These are phyloP conservation scores for Saccharomycopsis guyanensis DNA, from an alignment of 805 yeast species.

Conservation along the genomic window DNA sequence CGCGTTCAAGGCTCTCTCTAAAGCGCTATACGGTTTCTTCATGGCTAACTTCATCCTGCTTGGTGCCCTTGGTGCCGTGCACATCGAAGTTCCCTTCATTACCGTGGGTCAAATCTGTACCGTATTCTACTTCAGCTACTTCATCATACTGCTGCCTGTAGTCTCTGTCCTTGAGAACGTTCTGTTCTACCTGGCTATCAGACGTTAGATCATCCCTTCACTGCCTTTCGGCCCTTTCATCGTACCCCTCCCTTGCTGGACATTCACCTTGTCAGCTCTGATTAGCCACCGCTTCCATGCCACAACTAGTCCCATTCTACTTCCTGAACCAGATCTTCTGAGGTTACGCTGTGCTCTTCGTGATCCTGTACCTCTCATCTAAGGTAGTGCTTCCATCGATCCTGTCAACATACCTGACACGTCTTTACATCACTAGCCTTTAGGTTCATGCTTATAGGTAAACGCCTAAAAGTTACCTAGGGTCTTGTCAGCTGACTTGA, in stretches of 20 bases:
- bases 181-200: conserved; percentile 21
- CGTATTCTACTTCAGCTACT: conserved; percentile 22
- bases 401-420: no score
- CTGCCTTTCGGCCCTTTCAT: no score
- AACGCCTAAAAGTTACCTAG: conserved; percentile 17
- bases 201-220: no score
- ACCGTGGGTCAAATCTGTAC: conserved; percentile 20
- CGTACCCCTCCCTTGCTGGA: no score
- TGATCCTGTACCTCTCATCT: conserved; percentile 20
- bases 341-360: conserved; percentile 19
- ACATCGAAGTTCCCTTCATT: conserved; percentile 23
- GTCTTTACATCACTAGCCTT: no score
- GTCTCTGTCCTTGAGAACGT: conserved; percentile 23
- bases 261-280: no score
- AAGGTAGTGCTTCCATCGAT: conserved; percentile 17
- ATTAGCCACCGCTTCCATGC: no score
- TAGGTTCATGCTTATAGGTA: no score
- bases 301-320: conserved; percentile 24
- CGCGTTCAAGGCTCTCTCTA: conserved; percentile 7
- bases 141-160: conserved; percentile 21
- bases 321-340: conserved; percentile 21
- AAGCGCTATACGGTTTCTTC: conserved; percentile 20
- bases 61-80: conserved; percentile 24
- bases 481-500: conserved; percentile 17
- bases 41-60: conserved; percentile 22